phyloP scores from a whole-genome alignment of 1,139 yeast species.

The Arxiozyma bovina region DNA sequence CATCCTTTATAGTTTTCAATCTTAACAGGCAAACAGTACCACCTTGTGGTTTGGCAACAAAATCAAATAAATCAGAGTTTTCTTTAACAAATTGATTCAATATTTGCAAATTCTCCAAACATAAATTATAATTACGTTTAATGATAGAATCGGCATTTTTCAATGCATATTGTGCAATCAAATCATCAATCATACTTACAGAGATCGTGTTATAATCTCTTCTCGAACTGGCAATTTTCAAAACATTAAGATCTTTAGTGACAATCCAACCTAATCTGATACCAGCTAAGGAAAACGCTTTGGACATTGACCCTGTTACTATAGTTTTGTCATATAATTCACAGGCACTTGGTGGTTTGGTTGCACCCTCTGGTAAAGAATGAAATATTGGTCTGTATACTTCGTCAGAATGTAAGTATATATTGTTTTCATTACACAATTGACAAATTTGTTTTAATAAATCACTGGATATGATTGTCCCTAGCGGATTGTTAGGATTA shows the following conservation, averaged over 20 bases:
- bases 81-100: slow-evolving; percentile 33
- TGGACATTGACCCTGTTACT: slow-evolving; percentile 46
- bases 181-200: slow-evolving; percentile 43
- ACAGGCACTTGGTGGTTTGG: slow-evolving; percentile 37
- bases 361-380: slow-evolving; percentile 23
- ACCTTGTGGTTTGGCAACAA: slow-evolving; percentile 38
- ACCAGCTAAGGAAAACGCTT: slow-evolving; percentile 50
- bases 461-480: slow-evolving; percentile 37
- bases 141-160: slow-evolving; percentile 33
- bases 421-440: slow-evolving; percentile 33
- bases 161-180: slow-evolving; percentile 40
- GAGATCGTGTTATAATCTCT: slow-evolving; percentile 49
- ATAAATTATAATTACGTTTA: slow-evolving; percentile 35
- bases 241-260: slow-evolving; percentile 30
- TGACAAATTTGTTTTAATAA: slow-evolving; percentile 34
- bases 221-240: slow-evolving; percentile 34
- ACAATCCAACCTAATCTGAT: slow-evolving; percentile 49
- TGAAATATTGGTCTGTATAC: slow-evolving; percentile 50
- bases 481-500: slow-evolving; percentile 52
- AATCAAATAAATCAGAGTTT: slow-evolving; percentile 33
- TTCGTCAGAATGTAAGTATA: slow-evolving; percentile 44
- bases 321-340: slow-evolving; percentile 40
- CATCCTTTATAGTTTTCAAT: slow-evolving; percentile 28
- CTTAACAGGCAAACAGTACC: slow-evolving; percentile 44
- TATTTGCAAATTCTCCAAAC: slow-evolving; percentile 34